Percentiles rank a stretch among this genome's conserved stretches.
Evolutionary conservation across 345 rosid species (phyloP).

Genomic region (Citropsis articulata): DNA sequence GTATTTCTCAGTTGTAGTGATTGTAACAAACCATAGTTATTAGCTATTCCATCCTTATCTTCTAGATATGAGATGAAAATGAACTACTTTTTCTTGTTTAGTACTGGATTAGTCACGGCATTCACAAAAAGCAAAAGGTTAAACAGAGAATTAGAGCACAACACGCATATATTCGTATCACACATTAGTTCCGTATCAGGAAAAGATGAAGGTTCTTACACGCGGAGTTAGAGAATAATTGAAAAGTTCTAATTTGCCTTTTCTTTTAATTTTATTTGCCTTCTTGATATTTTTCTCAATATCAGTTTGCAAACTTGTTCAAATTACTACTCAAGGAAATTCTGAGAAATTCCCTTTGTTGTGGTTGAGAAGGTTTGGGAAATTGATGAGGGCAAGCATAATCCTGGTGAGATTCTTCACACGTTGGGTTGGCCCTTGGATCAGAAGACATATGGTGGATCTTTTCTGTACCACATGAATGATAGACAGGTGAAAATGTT

Average conservation of each 20-base stretch:
- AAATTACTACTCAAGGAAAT: neutral
- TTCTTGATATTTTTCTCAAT: neutral
- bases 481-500: conserved; percentile 60
- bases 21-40: neutral
- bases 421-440: conserved; percentile 96
- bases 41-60: too few species aligned
- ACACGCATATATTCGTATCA: too few species aligned
- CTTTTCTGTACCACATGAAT: conserved; percentile 95
- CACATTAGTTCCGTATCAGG: neutral
- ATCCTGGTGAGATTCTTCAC: conserved; percentile 82
- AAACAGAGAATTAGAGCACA: too few species aligned
- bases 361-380: conserved; percentile 79
- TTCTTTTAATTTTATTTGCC: neutral
- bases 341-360: conserved; percentile 3
- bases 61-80: neutral
- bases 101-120: too few species aligned
- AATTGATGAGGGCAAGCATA: conserved; percentile 78
- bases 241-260: neutral
- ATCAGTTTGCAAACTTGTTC: neutral
- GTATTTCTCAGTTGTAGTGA: neutral
- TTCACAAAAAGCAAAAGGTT: too few species aligned
- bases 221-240: neutral
- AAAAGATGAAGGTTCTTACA: neutral
- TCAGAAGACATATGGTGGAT: conserved; percentile 85
- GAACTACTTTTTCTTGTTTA: neutral